Conservation (phyloP, 192 early-diverging fungal species). For the Obelidium mucronatum region DNA sequence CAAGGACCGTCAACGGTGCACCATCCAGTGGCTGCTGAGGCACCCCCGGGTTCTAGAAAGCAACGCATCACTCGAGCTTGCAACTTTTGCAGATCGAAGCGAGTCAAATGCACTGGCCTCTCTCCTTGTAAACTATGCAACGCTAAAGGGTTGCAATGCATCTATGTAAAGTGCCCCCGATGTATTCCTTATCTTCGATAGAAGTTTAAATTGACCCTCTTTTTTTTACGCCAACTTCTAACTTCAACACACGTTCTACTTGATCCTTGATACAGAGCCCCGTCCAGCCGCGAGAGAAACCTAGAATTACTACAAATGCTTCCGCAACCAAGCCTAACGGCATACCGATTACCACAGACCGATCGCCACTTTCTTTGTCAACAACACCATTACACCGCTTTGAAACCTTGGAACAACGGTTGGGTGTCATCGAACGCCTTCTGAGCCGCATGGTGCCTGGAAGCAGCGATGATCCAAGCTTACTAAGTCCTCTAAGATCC, state of each 20-base stretch:
- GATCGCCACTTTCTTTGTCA: neutral
- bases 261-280: too few species aligned
- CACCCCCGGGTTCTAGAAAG: too few species aligned
- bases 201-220: too few species aligned
- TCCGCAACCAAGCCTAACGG: neutral
- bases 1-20: too few species aligned
- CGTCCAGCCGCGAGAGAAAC: neutral
- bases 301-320: neutral
- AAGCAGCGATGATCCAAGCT: neutral
- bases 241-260: too few species aligned
- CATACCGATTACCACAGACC: neutral
- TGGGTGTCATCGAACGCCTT: neutral
- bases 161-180: slow-evolving; percentile 16
- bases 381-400: neutral
- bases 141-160: slow-evolving; percentile 2
- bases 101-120: slow-evolving; percentile 28
- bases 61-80: slow-evolving; percentile 33
- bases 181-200: too few species aligned
- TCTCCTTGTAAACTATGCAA: slow-evolving; percentile 24
- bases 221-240: too few species aligned
- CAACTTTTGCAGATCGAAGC: slow-evolving; percentile 31
- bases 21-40: too few species aligned
- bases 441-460: neutral
- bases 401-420: neutral
- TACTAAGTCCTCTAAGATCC: neutral